phyloP scores from a whole-genome alignment of 345 rosid species.

The Erucastrum elatum region DNA sequence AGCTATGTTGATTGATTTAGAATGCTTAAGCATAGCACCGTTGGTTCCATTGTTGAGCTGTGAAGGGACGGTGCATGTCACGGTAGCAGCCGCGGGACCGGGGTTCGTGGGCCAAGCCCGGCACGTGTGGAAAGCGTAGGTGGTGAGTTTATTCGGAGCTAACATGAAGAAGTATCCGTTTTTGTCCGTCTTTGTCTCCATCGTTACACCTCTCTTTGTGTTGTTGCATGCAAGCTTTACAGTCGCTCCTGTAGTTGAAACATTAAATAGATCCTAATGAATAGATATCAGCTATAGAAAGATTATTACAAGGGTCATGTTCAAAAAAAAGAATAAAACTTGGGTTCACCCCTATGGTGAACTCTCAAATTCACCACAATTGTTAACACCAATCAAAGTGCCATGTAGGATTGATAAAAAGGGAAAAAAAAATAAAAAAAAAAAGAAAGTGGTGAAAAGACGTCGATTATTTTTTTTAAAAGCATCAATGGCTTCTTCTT shows the following conservation, averaged over 20 bases:
- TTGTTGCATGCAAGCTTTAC: slow-evolving; percentile 78
- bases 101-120: slow-evolving; percentile 50
- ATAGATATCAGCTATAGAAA: neutral
- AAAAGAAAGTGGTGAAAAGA: too few species aligned
- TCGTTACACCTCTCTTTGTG: slow-evolving; percentile 43
- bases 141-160: slow-evolving; percentile 76
- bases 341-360: too few species aligned
- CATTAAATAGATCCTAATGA: neutral
- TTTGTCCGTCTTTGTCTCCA: slow-evolving; percentile 58
- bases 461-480: too few species aligned
- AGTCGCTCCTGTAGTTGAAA: slow-evolving; percentile 50
- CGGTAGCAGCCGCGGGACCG: slow-evolving; percentile 22
- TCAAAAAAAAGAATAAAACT: too few species aligned
- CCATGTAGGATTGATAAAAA: too few species aligned
- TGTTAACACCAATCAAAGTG: too few species aligned
- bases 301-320: neutral
- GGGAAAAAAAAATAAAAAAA: too few species aligned
- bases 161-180: slow-evolving; percentile 68
- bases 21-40: slow-evolving; percentile 47
- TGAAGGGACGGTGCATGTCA: slow-evolving; percentile 49
- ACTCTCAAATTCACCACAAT: too few species aligned
- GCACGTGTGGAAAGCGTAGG: slow-evolving; percentile 74
- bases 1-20: neutral
- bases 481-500: too few species aligned
- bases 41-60: slow-evolving; percentile 54